Evolutionary conservation across 179 eudicot genomes (phyloP), one percentile per base, ranked within the genome.

Genomic region (Spinacia oleracea): DNA sequence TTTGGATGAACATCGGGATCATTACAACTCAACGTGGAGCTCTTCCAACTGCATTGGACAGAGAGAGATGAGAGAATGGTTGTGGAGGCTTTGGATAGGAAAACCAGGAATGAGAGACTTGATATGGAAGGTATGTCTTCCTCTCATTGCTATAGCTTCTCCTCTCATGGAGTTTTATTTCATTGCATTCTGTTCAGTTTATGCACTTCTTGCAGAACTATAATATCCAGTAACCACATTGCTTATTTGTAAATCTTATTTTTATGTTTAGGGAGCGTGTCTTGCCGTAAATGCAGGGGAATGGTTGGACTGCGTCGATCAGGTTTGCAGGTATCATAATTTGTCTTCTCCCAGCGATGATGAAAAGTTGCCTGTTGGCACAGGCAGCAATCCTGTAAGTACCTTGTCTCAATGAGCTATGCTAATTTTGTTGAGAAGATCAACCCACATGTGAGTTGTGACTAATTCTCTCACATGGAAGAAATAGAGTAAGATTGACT

Each of bases 371-470:
- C 99, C 99, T 51, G 92, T 93, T 73, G 98, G 99, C 82, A 96
- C 91, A 23, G 99, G 98, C 75, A 96, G 99, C 89, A 96, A 96
- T 89, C 99, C 99, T 86, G 99, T 93, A 89, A 88, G 97, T 86
- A 70, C 42, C 73, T 76, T 80, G 14, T 64, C 71, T 16, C 78
- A 23, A 16, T 74, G 66, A 40, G 31, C 66, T 32, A 35, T 59
- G 16, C 35, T n/a, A n/a, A 50, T n/a, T n/a, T n/a, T n/a, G n/a
- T n/a, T n/a, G n/a, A n/a, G n/a, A n/a, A n/a, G n/a, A n/a, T n/a
- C n/a, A n/a, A n/a, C n/a, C n/a, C n/a, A n/a, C n/a, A n/a, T n/a
- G n/a, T n/a, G n/a, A n/a, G n/a, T n/a, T n/a, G n/a, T n/a, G n/a
- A n/a, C n/a, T n/a, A n/a, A n/a, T n/a, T n/a, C n/a, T n/a, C n/a